phyloP scores from a whole-genome alignment of 495 filamentous ascomycete genomes.

The Viridothelium virens region DNA sequence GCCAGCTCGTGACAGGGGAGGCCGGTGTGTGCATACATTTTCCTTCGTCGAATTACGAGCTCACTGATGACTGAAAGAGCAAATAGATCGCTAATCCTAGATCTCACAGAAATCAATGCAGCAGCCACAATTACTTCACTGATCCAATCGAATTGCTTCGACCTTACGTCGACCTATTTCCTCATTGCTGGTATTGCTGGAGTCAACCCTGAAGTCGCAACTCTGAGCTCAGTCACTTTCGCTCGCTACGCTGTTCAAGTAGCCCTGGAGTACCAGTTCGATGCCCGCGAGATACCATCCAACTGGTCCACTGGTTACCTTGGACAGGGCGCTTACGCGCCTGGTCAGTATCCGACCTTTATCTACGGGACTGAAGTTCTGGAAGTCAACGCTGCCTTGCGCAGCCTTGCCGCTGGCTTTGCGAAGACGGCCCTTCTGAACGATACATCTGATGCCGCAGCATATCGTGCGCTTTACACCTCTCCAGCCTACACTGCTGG shows the following conservation, averaged over 20 bases:
- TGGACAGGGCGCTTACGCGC: conserved; percentile 47
- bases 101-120: conserved; percentile 60
- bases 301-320: conserved; percentile 63
- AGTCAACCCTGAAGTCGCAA: conserved; percentile 58
- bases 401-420: conserved; percentile 48
- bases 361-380: conserved; percentile 75
- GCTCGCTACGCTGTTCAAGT: conserved; percentile 63
- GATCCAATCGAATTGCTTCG: conserved; percentile 51
- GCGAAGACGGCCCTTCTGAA: conserved; percentile 49
- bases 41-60: background rate
- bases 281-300: conserved; percentile 57
- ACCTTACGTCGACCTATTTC: conserved; percentile 62
- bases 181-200: conserved; percentile 65
- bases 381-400: conserved; percentile 58
- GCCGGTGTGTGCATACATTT: conserved; percentile 17
- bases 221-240: conserved; percentile 56
- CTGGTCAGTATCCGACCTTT: conserved; percentile 51
- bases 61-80: background rate
- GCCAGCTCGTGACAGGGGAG: conserved; percentile 52
- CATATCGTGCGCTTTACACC: conserved; percentile 54
- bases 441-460: conserved; percentile 45
- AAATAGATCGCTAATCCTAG: background rate
- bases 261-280: conserved; percentile 66
- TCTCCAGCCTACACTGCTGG: conserved; percentile 44
- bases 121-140: conserved; percentile 54